Base-by-base conservation (phyloP, 371 early-diverging fungal species). In the Rhizomucor miehei region DNA sequence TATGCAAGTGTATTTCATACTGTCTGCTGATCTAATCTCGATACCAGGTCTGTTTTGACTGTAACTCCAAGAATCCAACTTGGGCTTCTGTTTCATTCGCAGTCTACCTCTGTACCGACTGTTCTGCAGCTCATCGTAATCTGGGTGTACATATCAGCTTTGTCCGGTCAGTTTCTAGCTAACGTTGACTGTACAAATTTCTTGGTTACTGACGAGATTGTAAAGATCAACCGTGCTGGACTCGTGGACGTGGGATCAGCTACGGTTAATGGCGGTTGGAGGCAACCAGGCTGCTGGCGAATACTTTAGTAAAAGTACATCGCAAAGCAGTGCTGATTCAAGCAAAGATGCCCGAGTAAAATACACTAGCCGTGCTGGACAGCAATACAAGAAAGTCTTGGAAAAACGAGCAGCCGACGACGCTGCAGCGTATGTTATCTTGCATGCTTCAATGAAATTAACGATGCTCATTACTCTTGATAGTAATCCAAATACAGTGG, bases 81-180 rank as follows among this genome's bases (percentile, higher is more conserved):
- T 99, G 99, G 99, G 84, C 95, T 38, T 89, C 92, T 54, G 91
- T 98, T 13, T 92, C 95, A 2, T 98, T 88, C 75, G 99, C 99
- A 43, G 88, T 97, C 54, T 99, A 98, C 70, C 80, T 99, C 49
- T 99, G 99, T 74, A 83, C 96, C 36, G 97, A 98, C 53, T 99
- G 99, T 72, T 98, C 98, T 11, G 89, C 98, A 24, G 88, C 91
- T 6, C 97, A 96, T 62, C 85, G 97, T 46, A 94, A 93, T 60
- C 81, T 97, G 66, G 99, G 93, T 44, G 97, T 94, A 29, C 97
- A 94, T 73, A 94, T 97, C 59, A 90, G 90, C 54, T 99, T 93
- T 89, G 98, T 94, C 39, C 84, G 95, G 89, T 92, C 79, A 66
- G 64, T 16, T 4, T 13, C 1, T 8, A n/a, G n/a, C n/a, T n/a